Base-by-base conservation (phyloP, 768 basidiomycete genomes). In the Kwoniella mangroviensis region DNA sequence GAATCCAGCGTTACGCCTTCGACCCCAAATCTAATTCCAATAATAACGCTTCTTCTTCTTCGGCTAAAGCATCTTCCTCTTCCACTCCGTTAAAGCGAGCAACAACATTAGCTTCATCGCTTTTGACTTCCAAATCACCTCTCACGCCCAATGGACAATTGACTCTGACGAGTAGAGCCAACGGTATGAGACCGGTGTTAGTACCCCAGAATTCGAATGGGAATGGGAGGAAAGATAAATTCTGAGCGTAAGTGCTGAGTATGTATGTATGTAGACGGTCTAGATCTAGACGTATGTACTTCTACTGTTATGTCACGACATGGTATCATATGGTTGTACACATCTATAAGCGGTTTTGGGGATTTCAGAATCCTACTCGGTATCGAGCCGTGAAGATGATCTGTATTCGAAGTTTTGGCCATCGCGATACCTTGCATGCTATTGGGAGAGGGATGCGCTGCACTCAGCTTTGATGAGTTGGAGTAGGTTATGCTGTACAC, bases 1-100 rank as follows among this genome's bases (percentile, higher is more conserved):
- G 54, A 9, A 66, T 69, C 6, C 61, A 59, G 54, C 59, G 64
- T 26, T 69, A 63, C 34, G 62, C 53, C 7, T 69, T n/a, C 26
- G 41, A 57, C 49, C 62, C 68, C 1, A 62, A 63, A 62, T 17
- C 59, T 34, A 34, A 34, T 34, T 34, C 34, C 34, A 34, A 34
- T 7, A 34, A 34, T 34, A 34, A 34, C 34, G 34, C 34, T 15
- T 15, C 22, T 11, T n/a, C 60, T 22, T 43, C 60, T 51, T 43
- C 58, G 21, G 53, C 58, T 28, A 45, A 67, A 58, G 21, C 41
- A 19, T 11, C 24, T 7, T 66, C 54, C 22, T 24, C 55, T 6
- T 21, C 54, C 62, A 64, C 61, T 12, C 63, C 62, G 28, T 24
- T 69, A 41, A 63, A 53, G 6, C 13, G 55, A 24, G 68, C 68